phyloP scores from a whole-genome alignment of 768 basidiomycete species.

The Boletus subparvulus region DNA sequence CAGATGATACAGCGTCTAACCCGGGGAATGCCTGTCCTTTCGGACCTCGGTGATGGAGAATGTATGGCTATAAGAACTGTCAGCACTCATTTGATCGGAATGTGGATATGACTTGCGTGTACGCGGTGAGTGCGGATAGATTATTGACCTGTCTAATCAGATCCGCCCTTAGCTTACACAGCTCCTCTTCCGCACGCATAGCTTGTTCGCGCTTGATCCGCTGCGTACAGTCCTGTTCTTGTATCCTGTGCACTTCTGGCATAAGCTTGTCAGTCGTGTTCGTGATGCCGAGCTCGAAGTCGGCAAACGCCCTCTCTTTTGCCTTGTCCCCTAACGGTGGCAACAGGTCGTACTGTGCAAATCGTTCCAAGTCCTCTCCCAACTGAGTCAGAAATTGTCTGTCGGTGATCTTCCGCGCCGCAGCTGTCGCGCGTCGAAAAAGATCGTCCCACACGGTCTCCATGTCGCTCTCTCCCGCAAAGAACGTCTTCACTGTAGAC shows the following conservation, averaged over 20 bases:
- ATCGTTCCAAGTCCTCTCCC: slow-evolving; percentile 3
- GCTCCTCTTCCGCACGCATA: slow-evolving; percentile 9
- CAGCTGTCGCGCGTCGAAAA: too few relatives aligned
- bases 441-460: too few relatives aligned
- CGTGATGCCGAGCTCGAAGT: neutral
- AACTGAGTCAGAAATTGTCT: too few relatives aligned
- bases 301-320: neutral
- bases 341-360: neutral
- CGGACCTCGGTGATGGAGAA: slow-evolving; percentile 7
- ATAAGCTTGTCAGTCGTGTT: slow-evolving; percentile 11
- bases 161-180: slow-evolving; percentile 5
- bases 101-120: neutral
- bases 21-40: neutral
- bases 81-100: neutral
- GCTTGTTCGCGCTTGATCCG: neutral
- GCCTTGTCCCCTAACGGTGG: neutral
- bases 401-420: too few relatives aligned
- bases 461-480: too few relatives aligned
- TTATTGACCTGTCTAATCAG: slow-evolving; percentile 23
- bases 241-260: slow-evolving; percentile 7
- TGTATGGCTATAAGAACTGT: slow-evolving; percentile 11
- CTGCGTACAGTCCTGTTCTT: neutral
- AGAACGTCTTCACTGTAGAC: too few relatives aligned
- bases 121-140: neutral
- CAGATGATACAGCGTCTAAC: neutral